phyloP scores from a whole-genome alignment of 129 eudicot genomes.

The Calendula officinalis region DNA sequence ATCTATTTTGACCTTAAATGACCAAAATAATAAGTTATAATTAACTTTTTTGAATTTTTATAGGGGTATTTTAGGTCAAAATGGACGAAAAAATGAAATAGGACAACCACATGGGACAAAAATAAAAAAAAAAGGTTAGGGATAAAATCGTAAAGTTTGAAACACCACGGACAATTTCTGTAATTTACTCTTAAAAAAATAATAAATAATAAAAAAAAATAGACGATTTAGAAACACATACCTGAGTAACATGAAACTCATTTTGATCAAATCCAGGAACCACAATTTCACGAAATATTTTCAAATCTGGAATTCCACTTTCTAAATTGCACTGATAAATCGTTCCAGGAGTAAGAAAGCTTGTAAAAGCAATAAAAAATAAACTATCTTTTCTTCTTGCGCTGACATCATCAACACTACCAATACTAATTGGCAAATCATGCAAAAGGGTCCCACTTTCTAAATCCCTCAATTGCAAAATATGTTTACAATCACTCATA shows the following conservation, averaged over 20 bases:
- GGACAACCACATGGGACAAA: no score
- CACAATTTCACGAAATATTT: constrained; percentile 68
- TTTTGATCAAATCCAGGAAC: constrained; percentile 86
- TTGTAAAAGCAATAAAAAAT: constrained; percentile 71
- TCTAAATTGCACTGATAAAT: constrained; percentile 66
- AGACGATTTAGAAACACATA: constrained; percentile 16
- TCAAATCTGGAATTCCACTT: constrained; percentile 65
- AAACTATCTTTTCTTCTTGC: constrained; percentile 63
- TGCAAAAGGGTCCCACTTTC: constrained; percentile 71
- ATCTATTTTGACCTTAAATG: no score
- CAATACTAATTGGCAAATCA: constrained; percentile 73
- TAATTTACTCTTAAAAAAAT: no score
- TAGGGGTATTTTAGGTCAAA: no score
- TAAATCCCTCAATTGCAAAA: constrained; percentile 84
- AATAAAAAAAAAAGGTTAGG: no score
- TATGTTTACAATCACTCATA: constrained; percentile 85
- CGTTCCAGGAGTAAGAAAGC: constrained; percentile 87
- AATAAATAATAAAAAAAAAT: neutral
- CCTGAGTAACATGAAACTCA: constrained; percentile 76
- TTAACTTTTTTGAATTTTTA: no score
- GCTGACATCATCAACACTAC: constrained; percentile 70
- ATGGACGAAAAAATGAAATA: no score
- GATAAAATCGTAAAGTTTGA: no score
- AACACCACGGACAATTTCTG: no score
- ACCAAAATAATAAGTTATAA: no score